Evolutionary conservation across 345 rosid species (phyloP), one percentile per base, ranked within the genome.

Genomic region (Anastatica hierochuntica): DNA sequence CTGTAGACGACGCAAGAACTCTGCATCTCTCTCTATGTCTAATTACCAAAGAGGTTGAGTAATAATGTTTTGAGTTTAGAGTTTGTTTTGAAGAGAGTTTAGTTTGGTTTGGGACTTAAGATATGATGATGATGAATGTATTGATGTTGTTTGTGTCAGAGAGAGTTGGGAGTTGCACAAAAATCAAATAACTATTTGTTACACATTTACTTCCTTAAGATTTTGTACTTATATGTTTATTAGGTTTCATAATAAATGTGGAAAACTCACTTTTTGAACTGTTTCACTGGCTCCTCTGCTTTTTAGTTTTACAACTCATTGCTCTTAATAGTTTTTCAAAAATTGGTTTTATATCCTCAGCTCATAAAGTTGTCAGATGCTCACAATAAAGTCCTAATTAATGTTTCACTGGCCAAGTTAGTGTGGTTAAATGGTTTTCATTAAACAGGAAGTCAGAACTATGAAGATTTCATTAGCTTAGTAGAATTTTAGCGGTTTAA

Each of bases 1-100:
- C 66, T 64, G 79, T 83, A 89, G 44, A 48, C 45, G 44, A 48
- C 45, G 29, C 60, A 58, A 52, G 60, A 39, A 51, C 33, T 67
- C 44, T 66, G 61, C 71, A 67, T 67, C 9, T 26, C 63, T 41
- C 29, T 49, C 34, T 29, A 58, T 49, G 52, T 65, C 40, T 56
- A 42, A 43, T 34, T 23, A 34, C 14, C 15, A 17, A 36, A 30
- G 18, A 19, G 49, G 18, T 15, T 54, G 43, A 3, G 10, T 29
- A 29, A 8, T 29, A 29, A 29, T 43, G 29, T 29, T 55, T 38
- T 31, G 63, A 21, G 43, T 29, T 62, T 33, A 49, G 48, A 34
- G 42, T 31, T 42, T 10, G 37, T 40, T 26, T 16, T 4, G 33
- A 49, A n/a, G n/a, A n/a, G n/a, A n/a, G n/a, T n/a, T n/a, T n/a